Evolutionary conservation across 78 protist species (phyloP), one percentile per base, ranked within the genome.

Genomic region (Dictyostelium purpureum): DNA sequence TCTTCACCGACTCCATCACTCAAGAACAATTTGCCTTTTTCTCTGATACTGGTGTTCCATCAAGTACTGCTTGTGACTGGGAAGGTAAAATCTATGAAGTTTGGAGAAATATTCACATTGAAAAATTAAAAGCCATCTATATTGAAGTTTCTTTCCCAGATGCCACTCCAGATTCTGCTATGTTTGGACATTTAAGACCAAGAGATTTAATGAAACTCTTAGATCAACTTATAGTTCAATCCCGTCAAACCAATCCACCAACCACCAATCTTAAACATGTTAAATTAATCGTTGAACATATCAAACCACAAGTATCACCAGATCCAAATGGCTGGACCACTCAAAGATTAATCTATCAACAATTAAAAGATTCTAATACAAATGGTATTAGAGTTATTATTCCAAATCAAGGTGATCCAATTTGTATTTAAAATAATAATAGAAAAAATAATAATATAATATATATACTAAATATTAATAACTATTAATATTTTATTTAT

Each of bases 391-490:
- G 49, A 40, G 37, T 79, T 24, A 79, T 79, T 49, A 79, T 79
- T 47, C 88, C 88, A 38, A 31, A 79, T 38, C 88, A 79, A 79
- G 88, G 88, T 47, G 88, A 79, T 24, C 88, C 88, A 47, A 79
- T 79, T 79, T 79, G 88, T 65, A 59, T 79, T 43, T 79, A 65
- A 63, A 79, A 4, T 54, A 12, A 54, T 21, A 54, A 54, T 12
- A 54, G 63, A 49, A 49, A 49, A 49, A 49, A 49, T 14, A 11
- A n/a, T n/a, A n/a, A n/a, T n/a, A n/a, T n/a, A n/a, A n/a, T n/a
- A n/a, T n/a, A n/a, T n/a, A n/a, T n/a, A n/a, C n/a, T n/a, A n/a
- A n/a, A n/a, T n/a, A n/a, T n/a, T n/a, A n/a, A n/a, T n/a, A n/a
- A n/a, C n/a, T n/a, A n/a, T n/a, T n/a, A n/a, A n/a, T n/a, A n/a